Percentiles rank a stretch among this genome's conserved stretches.
These are phyloP conservation scores for Aphanoascus verrucosus DNA, from an alignment of 2,329 filamentous ascomycete genomes.

Conservation along the genomic window DNA sequence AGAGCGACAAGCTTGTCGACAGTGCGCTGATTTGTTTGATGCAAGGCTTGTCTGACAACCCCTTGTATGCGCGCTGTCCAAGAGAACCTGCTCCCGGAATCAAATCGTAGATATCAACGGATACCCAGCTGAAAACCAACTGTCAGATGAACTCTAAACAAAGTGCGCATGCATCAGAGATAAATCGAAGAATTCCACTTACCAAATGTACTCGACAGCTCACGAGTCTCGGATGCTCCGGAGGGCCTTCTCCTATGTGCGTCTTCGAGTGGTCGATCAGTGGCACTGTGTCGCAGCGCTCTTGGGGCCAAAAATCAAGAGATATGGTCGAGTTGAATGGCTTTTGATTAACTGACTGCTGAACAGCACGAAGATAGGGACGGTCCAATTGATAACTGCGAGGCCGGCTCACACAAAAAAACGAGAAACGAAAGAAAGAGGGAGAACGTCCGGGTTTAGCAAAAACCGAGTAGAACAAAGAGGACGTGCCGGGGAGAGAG, in stretches of 20 bases:
- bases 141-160: no score
- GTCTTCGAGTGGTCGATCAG: background rate
- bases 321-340: background rate
- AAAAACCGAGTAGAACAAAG: background rate
- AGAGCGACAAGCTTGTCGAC: background rate
- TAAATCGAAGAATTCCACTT: background rate
- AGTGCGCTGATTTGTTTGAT: background rate
- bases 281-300: background rate
- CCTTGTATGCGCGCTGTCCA: background rate
- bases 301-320: background rate
- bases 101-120: no score
- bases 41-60: background rate
- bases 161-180: no score
- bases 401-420: conserved; percentile 6
- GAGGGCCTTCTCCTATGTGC: background rate
- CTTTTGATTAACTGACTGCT: background rate
- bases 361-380: background rate
- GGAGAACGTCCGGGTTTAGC: background rate
- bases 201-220: background rate
- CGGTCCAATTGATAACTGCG: background rate
- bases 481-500: background rate
- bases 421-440: conserved; percentile 4
- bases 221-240: background rate
- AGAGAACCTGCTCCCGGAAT: conserved; percentile 8
- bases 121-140: no score